A percentile compares a stretch with the other conserved stretches of the same genome.
These are phyloP conservation scores for Pythium sp. DNA, from an alignment of 352 stramenopile genomes.

Conservation along the genomic window DNA sequence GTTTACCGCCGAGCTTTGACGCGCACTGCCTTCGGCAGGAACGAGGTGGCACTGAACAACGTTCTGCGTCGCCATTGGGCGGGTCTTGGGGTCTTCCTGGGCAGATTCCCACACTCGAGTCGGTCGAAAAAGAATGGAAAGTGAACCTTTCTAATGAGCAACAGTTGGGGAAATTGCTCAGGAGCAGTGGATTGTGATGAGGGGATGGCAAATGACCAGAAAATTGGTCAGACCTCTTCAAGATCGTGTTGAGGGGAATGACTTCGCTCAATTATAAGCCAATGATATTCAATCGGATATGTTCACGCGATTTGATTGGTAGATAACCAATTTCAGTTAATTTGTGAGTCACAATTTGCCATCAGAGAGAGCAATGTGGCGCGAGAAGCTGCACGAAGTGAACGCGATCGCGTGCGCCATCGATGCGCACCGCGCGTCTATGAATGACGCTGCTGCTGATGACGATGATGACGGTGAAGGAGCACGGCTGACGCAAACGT, in stretches of 20 bases:
- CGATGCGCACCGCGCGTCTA: background rate
- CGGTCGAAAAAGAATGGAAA: background rate
- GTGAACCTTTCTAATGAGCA: background rate
- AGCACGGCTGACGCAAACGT: background rate
- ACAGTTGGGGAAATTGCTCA: background rate
- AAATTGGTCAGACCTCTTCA: background rate
- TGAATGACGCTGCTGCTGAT: too few species aligned
- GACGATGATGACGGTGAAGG: background rate
- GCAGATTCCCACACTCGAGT: background rate
- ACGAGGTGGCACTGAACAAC: background rate
- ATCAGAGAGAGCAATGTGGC: background rate
- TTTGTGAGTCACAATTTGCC: background rate
- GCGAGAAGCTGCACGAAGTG: conserved; percentile 1
- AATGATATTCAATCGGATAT: background rate
- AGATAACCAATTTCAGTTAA: background rate
- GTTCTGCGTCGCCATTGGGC: background rate
- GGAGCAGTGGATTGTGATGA: background rate
- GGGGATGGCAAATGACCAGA: background rate
- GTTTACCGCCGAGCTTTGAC: background rate
- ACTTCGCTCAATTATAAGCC: too few species aligned
- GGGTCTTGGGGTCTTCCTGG: background rate
- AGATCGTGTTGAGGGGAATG: background rate
- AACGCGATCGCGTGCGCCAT: conserved; percentile 3
- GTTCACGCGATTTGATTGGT: background rate
- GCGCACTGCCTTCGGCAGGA: background rate